Base-by-base conservation (phyloP, 768 basidiomycete genomes). In the Mycena indigotica region DNA sequence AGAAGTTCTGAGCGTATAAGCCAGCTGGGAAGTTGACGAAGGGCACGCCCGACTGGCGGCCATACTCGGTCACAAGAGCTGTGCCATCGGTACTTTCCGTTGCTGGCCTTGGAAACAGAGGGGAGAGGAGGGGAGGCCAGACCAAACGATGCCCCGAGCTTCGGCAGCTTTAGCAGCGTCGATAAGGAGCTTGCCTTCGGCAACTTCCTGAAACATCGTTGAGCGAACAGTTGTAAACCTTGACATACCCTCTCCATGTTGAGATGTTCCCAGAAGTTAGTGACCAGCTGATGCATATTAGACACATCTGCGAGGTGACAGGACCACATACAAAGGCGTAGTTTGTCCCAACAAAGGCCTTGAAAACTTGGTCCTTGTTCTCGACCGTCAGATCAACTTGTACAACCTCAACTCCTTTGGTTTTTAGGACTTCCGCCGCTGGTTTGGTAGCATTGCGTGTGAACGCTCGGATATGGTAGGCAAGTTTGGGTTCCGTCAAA, bases 231-330 rank as follows among this genome's bases (percentile, higher is more conserved):
- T n/a, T n/a, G n/a, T n/a, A n/a, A n/a, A n/a, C n/a, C n/a, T n/a
- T n/a, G n/a, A 23, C 56, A 16, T 44, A 62, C 60, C 48, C 52
- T 35, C 0, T 53, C 39, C 12, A 56, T 54, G 28, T 59, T 50
- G 16, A 53, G 38, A 32, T 63, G 62, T 29, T 63, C 62, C 62
- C 62, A 63, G 52, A 56, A 63, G 38, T 63, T 63, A 2, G 62
- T 63, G 21, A 63, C 55, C 19, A 52, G 12, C 28, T 41, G n/a
- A 29, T 23, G 19, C 3, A 4, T 8, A 16, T 23, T 1, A 40
- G 15, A 53, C 19, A 5, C 35, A 5, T 10, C 10, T 5, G 23
- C 39, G 19, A 17, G 21, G 24, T 5, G 32, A 4, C 39, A n/a
- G 49, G n/a, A 32, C 30, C 39, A 58, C 61, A 28, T 19, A 62